Base-by-base conservation (phyloP, 192 early-diverging fungal species). In the Backusella tuberculispora region DNA sequence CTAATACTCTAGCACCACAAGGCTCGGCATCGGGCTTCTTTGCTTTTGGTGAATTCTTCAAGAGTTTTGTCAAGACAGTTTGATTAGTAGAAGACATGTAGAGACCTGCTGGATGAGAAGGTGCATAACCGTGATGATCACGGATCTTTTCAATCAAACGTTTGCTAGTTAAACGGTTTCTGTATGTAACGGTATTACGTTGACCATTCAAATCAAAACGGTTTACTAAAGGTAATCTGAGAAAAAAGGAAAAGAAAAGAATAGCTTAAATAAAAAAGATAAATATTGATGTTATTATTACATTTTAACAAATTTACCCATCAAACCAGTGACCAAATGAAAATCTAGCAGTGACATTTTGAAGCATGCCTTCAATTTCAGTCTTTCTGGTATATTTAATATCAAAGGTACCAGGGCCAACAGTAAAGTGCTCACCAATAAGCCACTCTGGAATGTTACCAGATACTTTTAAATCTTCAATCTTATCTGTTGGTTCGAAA, bases 241-340 rank as follows among this genome's bases (percentile, higher is more conserved):
- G 29, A 13, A 41, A 12, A 50, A 26, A 6, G 3, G 15, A 41
- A 19, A 9, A 43, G 8, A 37, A 50, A 37, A n/a, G 40, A 46
- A n/a, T 5, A 3, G 17, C 40, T 8, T 24, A n/a, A 64, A 38
- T 26, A 19, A 69, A 64, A 10, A 63, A 43, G 17, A 46, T 6
- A 40, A 9, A 42, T 1, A 48, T 17, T 17, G n/a, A 17, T 6
- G 47, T 17, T 15, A 48, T 48, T 6, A 5, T 5, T 48, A 34
- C 47, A 17, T 17, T 9, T 19, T 3, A 10, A 7, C 48, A 17
- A 13, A 46, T 80, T 75, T 78, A 88, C 86, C 83, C 86, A 74
- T 94, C 92, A 82, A 94, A 88, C 83, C 90, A 88, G 73, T 92
- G 90, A 13, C 88, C 90, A 67, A 91, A 92, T 3, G 82, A 80